Evolutionary conservation across 495 filamentous ascomycete genomes (phyloP), one percentile per base, ranked within the genome.

Genomic region (Trichoderma parareesei): DNA sequence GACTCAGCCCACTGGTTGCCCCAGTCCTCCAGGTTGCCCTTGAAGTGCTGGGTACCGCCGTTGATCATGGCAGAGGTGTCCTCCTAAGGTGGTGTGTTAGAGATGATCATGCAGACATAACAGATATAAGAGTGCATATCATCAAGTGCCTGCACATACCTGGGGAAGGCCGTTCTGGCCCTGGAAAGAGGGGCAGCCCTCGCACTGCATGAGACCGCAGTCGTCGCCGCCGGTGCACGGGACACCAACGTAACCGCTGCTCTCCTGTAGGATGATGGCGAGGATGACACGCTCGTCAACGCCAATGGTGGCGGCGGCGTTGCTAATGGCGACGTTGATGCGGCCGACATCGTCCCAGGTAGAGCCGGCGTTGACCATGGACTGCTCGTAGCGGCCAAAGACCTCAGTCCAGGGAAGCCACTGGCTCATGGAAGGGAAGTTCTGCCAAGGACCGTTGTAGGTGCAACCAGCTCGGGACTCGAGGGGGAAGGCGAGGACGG

Each of bases 251-350:
- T 77, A 68, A 55, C 77, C 77, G 62, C 69, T 73, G 67, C 67
- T 71, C 69, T 79, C 77, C 65, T 79, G 76, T 74, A 79, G 77
- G 69, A 78, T 78, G 65, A 77, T 76, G 65, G 65, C 69, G 57
- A 78, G 70, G 69, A 78, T 78, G 67, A 77, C 71, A 38, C 77
- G 75, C 67, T 74, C 71, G n/a, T 79, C 76, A 38, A 79, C 71
- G 16, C 74, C 73, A 63, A 74, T 65, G 64, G 71, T 73, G 9
- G 53, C 53, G 64, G 71, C 71, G 33, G 66, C 69, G 48, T 72
- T 67, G 41, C 46, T 55, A 48, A 78, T 72, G 61, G 74, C 69
- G 55, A 71, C 69, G 40, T 60, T 68, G 67, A 79, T 77, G 18
- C 69, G 68, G 67, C 70, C 73, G 35, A 78, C 70, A 61, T 77